Evolutionary conservation across 2,329 filamentous ascomycete species (phyloP), one percentile per base, ranked within the genome.

Genomic region (Cytospora mali): DNA sequence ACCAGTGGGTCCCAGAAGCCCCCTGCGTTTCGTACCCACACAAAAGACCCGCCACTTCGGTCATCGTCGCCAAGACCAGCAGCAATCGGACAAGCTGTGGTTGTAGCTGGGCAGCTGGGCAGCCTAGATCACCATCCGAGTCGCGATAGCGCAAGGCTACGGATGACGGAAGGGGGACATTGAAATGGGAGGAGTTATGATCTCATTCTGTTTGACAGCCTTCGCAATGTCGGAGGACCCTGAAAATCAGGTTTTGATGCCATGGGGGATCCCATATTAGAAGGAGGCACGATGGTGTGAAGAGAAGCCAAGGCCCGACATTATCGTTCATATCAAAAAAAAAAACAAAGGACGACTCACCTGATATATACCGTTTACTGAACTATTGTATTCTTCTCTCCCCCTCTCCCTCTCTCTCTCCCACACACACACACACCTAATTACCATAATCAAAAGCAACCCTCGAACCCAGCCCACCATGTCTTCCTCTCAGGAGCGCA

Each of bases 401-500:
- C n/a, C n/a, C n/a, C 35, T 35, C 49, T 46, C 31, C n/a, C 57
- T 31, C 55, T 33, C 27, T 31, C 51, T n/a, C 60, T 23, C 25
- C 4, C n/a, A 62, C n/a, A 13, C 49, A 23, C 10, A 29, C n/a
- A n/a, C n/a, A 48, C 14, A 54, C 59, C 46, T 49, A 59, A 27
- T 68, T n/a, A n/a, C 49, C 60, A 58, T 69, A 69, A 67, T 61
- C 31, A 58, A 14, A 39, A 33, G 39, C 29, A 55, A 52, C 33
- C 66, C 58, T 6, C 55, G 31, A 57, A 28, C 27, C 21, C 54
- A 27, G 39, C 54, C 48, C 61, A 70, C 57, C 51, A 71, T 71
- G 70, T 69, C 70, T 58, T 71, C 74, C 23, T 72, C 73, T 55
- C 71, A 74, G 65, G 74, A 74, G 66, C 71, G 73, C 62, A 70